These are phyloP conservation scores for Berberis thunbergii DNA, from an alignment of 164 flowering plant genomes.

Conservation along the genomic window DNA sequence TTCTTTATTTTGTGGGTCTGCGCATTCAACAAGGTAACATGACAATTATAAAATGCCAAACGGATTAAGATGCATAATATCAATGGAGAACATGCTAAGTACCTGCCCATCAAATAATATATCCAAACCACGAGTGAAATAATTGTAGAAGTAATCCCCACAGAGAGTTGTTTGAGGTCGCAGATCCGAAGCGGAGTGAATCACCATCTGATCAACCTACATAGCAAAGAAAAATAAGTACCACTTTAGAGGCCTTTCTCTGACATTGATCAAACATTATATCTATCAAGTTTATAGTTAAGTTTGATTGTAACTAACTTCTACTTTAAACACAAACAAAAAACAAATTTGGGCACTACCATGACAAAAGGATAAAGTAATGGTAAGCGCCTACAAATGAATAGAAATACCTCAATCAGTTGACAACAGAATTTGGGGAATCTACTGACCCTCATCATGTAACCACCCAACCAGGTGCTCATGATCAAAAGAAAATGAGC, in stretches of 20 bases:
- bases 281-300: too few species aligned
- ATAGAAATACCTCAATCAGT: too few species aligned
- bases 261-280: neutral
- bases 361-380: too few species aligned
- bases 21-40: slow-evolving; percentile 19
- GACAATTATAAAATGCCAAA: neutral
- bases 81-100: neutral
- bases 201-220: slow-evolving; percentile 98
- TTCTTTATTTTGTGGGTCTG: slow-evolving; percentile 95
- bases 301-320: neutral
- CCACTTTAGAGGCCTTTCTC: neutral
- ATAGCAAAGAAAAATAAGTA: neutral
- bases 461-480: too few species aligned
- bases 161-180: slow-evolving; percentile 84
- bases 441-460: too few species aligned
- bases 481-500: too few species aligned
- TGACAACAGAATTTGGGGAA: too few species aligned
- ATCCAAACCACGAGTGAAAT: slow-evolving; percentile 87
- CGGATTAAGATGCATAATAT: neutral
- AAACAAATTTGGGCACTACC: too few species aligned
- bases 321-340: too few species aligned
- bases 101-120: slow-evolving; percentile 98
- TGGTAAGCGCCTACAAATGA: too few species aligned
- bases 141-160: slow-evolving; percentile 94
- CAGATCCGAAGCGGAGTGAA: slow-evolving; percentile 94